A percentile compares a stretch with the other conserved stretches of the same genome.
Evolutionary conservation across 306 rosid genomes (phyloP).

Genomic region (Lathyrus aphaca): DNA sequence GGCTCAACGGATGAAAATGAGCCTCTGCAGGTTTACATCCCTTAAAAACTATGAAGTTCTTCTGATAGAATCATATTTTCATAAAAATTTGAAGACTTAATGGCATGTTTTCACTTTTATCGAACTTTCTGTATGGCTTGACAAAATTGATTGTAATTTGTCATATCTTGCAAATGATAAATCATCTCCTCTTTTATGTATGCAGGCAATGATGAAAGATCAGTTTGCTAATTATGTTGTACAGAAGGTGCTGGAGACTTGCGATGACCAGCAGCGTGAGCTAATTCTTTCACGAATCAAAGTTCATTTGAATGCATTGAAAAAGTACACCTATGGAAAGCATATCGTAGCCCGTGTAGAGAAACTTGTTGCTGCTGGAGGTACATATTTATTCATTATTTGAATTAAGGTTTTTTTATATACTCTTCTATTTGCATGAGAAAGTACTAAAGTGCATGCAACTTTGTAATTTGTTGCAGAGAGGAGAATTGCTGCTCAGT

Average conservation of each 20-base stretch:
- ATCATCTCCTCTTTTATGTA: neutral
- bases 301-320: conserved; percentile 95
- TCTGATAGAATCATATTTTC: neutral
- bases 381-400: conserved; percentile 38
- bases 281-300: conserved; percentile 89
- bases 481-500: conserved; percentile 96
- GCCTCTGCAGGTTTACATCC: conserved; percentile 69
- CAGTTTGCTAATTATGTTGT: conserved; percentile 60
- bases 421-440: neutral
- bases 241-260: conserved; percentile 93
- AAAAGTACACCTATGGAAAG: conserved; percentile 94
- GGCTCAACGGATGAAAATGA: conserved; percentile 97
- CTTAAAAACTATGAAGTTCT: neutral
- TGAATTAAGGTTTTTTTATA: neutral
- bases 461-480: conserved; percentile 54
- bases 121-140: neutral
- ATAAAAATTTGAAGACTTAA: too few relatives aligned
- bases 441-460: neutral
- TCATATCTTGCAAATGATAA: neutral
- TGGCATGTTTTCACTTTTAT: neutral
- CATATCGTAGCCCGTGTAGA: conserved; percentile 97
- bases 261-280: conserved; percentile 96
- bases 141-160: neutral
- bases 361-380: conserved; percentile 99
- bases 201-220: conserved; percentile 81